These are phyloP conservation scores for Platismatia glauca DNA, from an alignment of 495 filamentous ascomycete species.

Conservation along the genomic window DNA sequence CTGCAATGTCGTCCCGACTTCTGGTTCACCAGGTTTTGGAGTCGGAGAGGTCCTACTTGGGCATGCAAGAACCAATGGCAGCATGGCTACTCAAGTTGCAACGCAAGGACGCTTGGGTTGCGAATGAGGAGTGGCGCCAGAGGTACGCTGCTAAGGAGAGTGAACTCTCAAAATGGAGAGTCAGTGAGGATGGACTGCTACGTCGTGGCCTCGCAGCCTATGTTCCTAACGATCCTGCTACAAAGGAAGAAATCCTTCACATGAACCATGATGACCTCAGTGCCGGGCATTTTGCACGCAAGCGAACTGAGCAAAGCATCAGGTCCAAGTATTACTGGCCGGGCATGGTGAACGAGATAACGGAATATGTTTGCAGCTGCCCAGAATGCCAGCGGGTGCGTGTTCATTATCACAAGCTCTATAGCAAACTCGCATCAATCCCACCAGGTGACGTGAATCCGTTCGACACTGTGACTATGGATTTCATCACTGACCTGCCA, in stretches of 20 bases:
- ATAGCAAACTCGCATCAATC: background rate
- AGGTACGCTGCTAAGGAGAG: background rate
- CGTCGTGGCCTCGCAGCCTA: background rate
- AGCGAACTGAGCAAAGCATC: background rate
- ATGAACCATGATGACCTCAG: background rate
- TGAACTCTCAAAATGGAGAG: background rate
- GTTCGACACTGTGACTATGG: slow-evolving; percentile 2
- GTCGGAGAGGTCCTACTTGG: background rate
- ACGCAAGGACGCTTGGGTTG: background rate
- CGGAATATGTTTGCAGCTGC: no score
- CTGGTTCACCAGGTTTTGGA: background rate
- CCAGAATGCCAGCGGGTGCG: background rate
- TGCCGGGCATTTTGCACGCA: background rate
- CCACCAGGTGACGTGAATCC: background rate
- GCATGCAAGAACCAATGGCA: background rate
- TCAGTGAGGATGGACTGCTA: background rate
- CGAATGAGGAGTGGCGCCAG: background rate
- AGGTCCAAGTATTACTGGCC: background rate
- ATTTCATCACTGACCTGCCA: slow-evolving; percentile 22
- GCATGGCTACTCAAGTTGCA: background rate
- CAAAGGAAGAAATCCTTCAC: background rate
- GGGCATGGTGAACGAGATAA: no score
- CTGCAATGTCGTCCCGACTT: background rate
- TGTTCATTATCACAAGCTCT: background rate
- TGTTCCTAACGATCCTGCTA: background rate